Evolutionary conservation across 495 filamentous ascomycete genomes (phyloP).

Genomic region (Sporormia fimetaria): DNA sequence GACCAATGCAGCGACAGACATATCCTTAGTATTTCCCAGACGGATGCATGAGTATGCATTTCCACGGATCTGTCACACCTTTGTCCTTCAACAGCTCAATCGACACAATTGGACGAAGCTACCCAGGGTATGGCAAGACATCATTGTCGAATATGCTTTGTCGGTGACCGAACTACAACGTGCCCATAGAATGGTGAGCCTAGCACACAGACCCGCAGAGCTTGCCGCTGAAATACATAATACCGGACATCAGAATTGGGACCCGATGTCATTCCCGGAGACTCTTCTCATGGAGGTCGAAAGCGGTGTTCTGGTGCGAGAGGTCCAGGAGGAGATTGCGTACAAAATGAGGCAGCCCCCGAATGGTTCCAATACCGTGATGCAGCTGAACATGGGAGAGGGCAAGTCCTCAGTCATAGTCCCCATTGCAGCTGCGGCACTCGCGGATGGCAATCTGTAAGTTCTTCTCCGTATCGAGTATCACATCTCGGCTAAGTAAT

Average conservation of each 20-base stretch:
- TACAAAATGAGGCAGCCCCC: slow-evolving; percentile 44
- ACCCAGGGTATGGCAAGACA: slow-evolving; percentile 20
- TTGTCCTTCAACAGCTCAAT: slow-evolving; percentile 20
- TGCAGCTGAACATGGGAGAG: slow-evolving; percentile 69
- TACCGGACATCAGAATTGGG: slow-evolving; percentile 42
- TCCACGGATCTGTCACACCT: slow-evolving; percentile 19
- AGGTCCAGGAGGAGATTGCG: slow-evolving; percentile 49
- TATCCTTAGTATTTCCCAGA: neutral
- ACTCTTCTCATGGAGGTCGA: slow-evolving; percentile 53
- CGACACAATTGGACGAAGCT: slow-evolving; percentile 1
- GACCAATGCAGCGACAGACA: no score
- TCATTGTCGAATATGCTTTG: slow-evolving; percentile 31
- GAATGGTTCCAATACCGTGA: slow-evolving; percentile 38
- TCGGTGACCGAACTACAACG: slow-evolving; percentile 34
- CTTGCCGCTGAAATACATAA: slow-evolving; percentile 43
- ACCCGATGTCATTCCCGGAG: slow-evolving; percentile 42
- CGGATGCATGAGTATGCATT: slow-evolving; percentile 5
- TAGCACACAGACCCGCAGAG: slow-evolving; percentile 20
- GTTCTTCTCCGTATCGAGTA: neutral
- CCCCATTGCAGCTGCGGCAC: slow-evolving; percentile 45
- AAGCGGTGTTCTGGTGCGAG: slow-evolving; percentile 48
- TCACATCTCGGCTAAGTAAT: no score
- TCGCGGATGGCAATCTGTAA: slow-evolving; percentile 39
- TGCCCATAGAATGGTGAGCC: slow-evolving; percentile 29
- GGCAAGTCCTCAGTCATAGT: slow-evolving; percentile 64